Conservation (phyloP, 169 alveolate species). For the Prorocentrum cordatum region DNA sequence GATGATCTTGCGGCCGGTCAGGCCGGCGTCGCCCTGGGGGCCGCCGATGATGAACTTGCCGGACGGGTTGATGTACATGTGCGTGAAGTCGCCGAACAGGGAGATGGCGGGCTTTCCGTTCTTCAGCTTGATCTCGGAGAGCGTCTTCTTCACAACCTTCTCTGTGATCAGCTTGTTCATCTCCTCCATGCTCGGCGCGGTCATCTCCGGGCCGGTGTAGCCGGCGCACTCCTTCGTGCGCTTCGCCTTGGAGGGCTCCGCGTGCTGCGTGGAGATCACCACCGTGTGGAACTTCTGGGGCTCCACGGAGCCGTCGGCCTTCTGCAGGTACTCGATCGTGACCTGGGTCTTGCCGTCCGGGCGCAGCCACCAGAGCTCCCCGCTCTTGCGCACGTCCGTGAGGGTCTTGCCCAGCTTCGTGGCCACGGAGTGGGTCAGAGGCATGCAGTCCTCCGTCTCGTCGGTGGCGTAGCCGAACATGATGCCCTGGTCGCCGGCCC, state of each 20-base stretch:
- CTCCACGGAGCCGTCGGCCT: constrained; percentile 79
- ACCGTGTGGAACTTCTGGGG: constrained; percentile 91
- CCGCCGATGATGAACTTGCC: constrained; percentile 79
- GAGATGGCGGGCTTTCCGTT: constrained; percentile 29
- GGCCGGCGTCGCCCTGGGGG: constrained; percentile 65
- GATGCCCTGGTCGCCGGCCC: constrained; percentile 98
- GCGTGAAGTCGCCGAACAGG: constrained; percentile 84
- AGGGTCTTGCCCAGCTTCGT: constrained; percentile 87
- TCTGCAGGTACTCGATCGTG: constrained; percentile 83
- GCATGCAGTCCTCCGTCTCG: constrained; percentile 91
- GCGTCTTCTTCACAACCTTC: constrained; percentile 88
- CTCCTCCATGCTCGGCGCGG: constrained; percentile 63
- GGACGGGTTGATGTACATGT: constrained; percentile 92
- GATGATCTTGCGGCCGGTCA: constrained; percentile 89
- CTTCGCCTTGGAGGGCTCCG: constrained; percentile 37
- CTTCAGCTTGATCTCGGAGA: constrained; percentile 84
- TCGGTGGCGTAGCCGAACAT: constrained; percentile 99
- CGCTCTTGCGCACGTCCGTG: constrained; percentile 88
- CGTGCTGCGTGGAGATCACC: constrained; percentile 76
- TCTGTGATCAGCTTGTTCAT: constrained; percentile 80
- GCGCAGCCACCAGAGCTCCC: constrained; percentile 87
- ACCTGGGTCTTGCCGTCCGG: constrained; percentile 99
- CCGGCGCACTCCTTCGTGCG: constrained; percentile 48
- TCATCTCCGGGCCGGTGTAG: constrained; percentile 33
- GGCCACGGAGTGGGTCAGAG: constrained; percentile 94